Percentiles rank a stretch among this genome's conserved stretches.
Evolutionary conservation across 2,329 filamentous ascomycete species (phyloP).

Genomic region (Macroventuria anomochaeta): DNA sequence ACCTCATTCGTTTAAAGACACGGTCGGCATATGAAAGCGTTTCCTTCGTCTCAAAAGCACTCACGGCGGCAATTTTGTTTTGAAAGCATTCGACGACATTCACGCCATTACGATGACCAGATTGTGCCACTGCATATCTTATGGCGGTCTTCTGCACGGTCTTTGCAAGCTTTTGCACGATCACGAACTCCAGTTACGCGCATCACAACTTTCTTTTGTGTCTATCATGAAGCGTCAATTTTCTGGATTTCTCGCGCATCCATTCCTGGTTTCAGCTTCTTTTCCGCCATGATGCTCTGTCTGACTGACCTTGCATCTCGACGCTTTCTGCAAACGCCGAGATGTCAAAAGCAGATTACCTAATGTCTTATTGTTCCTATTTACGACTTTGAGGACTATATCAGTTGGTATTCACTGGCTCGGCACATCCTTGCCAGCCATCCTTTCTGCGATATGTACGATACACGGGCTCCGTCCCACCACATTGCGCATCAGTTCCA

Average conservation of each 20-base stretch:
- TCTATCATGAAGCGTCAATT: slow-evolving; percentile 17
- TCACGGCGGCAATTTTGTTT: slow-evolving; percentile 48
- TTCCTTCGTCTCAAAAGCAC: slow-evolving; percentile 49
- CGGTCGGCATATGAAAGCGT: slow-evolving; percentile 51
- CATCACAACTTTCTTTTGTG: slow-evolving; percentile 24
- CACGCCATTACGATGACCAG: slow-evolving; percentile 50
- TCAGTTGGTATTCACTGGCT: slow-evolving; percentile 15
- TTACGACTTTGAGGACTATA: slow-evolving; percentile 41
- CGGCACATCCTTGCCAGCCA: slow-evolving; percentile 16
- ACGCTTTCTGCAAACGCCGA: slow-evolving; percentile 39
- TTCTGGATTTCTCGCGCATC: slow-evolving; percentile 17
- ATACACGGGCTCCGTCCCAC: slow-evolving; percentile 37
- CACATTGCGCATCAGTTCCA: slow-evolving; percentile 24
- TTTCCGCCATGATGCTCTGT: slow-evolving; percentile 25
- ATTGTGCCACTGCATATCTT: slow-evolving; percentile 30
- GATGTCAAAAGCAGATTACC: slow-evolving; percentile 41
- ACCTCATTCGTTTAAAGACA: slow-evolving; percentile 53
- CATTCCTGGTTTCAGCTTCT: slow-evolving; percentile 22
- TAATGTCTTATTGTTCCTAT: slow-evolving; percentile 49
- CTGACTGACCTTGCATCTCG: slow-evolving; percentile 33
- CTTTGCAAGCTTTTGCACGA: slow-evolving; percentile 34
- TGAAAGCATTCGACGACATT: slow-evolving; percentile 49
- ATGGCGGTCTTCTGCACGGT: slow-evolving; percentile 46
- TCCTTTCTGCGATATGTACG: slow-evolving; percentile 38
- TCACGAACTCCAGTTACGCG: slow-evolving; percentile 29